Evolutionary conservation across 192 early-diverging fungal genomes (phyloP).

Genomic region (Pilaira anomala): DNA sequence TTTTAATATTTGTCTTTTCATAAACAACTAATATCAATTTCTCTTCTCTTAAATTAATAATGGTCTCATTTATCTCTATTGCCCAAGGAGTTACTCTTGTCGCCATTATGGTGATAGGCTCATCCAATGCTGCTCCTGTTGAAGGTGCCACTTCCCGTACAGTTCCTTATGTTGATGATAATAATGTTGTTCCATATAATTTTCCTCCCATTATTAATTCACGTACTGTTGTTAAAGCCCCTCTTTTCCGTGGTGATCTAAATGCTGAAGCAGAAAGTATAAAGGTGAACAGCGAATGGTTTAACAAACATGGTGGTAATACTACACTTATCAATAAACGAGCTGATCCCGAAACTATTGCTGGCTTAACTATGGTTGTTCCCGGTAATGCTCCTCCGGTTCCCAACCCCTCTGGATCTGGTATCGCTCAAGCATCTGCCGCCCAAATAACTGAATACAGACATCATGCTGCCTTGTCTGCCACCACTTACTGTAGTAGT

Average conservation of each 20-base stretch:
- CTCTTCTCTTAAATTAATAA: too few species aligned
- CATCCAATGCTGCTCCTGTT: background rate
- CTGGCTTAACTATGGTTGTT: background rate
- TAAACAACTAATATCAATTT: too few species aligned
- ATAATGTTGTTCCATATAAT: background rate
- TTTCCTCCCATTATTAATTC: background rate
- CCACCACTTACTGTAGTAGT: slow-evolving; percentile 25
- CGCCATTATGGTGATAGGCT: background rate
- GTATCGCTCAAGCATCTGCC: too few species aligned
- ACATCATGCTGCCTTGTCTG: slow-evolving; percentile 14
- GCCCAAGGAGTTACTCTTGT: background rate
- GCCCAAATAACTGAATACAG: background rate
- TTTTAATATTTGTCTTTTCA: too few species aligned
- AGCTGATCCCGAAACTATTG: background rate
- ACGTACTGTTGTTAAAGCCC: background rate
- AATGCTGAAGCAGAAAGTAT: background rate
- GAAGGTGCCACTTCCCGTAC: background rate
- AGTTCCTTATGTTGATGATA: background rate
- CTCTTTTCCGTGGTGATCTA: background rate
- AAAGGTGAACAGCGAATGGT: background rate
- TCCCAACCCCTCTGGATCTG: too few species aligned
- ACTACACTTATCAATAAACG: background rate
- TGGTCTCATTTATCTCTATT: background rate
- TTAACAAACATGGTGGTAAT: background rate
- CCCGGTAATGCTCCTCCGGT: background rate